Percentiles rank a stretch among this genome's conserved stretches.
Evolutionary conservation across 2,329 filamentous ascomycete species (phyloP).

Genomic region (Hortaea sp.): DNA sequence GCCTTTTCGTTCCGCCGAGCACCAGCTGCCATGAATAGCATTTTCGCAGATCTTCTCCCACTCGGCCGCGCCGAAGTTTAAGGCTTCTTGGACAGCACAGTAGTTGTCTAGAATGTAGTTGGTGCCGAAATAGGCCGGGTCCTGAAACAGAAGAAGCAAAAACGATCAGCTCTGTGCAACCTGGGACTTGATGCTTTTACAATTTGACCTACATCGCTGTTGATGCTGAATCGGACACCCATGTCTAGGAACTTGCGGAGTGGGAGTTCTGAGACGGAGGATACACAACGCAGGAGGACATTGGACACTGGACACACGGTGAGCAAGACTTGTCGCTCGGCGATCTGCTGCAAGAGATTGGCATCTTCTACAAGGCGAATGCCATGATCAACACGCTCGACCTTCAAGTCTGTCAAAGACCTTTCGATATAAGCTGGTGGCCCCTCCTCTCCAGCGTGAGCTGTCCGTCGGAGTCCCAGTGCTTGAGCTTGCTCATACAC

Average conservation of each 20-base stretch:
- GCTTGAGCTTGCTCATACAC: slow-evolving; percentile 48
- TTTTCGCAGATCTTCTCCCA: slow-evolving; percentile 56
- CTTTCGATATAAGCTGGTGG: slow-evolving; percentile 54
- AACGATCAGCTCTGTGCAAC: too few species aligned
- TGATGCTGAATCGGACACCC: slow-evolving; percentile 60
- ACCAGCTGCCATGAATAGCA: slow-evolving; percentile 61
- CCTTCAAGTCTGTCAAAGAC: slow-evolving; percentile 52
- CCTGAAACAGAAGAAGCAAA: slow-evolving; percentile 16
- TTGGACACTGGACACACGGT: slow-evolving; percentile 68
- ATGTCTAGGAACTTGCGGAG: slow-evolving; percentile 53
- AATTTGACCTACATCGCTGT: slow-evolving; percentile 43
- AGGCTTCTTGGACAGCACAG: slow-evolving; percentile 64
- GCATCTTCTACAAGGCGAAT: slow-evolving; percentile 54
- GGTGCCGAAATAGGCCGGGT: slow-evolving; percentile 66
- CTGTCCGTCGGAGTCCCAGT: slow-evolving; percentile 52
- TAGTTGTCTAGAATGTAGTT: slow-evolving; percentile 64
- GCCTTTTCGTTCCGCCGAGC: slow-evolving; percentile 50
- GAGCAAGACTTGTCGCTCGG: slow-evolving; percentile 48
- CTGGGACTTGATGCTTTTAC: too few species aligned
- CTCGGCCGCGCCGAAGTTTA: slow-evolving; percentile 51
- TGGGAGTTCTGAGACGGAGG: slow-evolving; percentile 46
- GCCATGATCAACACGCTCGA: slow-evolving; percentile 65
- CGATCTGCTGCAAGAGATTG: slow-evolving; percentile 49
- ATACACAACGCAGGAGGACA: slow-evolving; percentile 50
- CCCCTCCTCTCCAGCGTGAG: slow-evolving; percentile 69